These are phyloP conservation scores for Chlamydomonas schloesseri DNA, from an alignment of 139 green algal species.

Conservation along the genomic window DNA sequence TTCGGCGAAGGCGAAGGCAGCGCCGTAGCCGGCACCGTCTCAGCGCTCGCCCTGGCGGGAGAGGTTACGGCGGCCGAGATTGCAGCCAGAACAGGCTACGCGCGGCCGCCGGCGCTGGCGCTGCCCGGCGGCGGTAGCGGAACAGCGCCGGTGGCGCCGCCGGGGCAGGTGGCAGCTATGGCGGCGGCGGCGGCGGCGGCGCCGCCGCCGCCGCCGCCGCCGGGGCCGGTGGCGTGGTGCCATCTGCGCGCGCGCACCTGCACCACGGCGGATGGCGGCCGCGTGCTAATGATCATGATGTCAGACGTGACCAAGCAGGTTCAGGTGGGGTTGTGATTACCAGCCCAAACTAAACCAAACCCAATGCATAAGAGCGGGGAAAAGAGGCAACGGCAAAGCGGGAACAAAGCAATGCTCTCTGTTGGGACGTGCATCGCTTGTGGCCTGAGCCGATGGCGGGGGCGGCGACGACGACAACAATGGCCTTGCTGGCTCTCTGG, in stretches of 20 bases:
- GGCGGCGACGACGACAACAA: no score
- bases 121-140: neutral
- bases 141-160: neutral
- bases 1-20: no score
- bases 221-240: constrained; percentile 5
- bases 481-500: no score
- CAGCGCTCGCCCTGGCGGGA: no score
- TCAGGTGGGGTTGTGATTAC: neutral
- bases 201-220: neutral
- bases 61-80: no score
- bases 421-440: no score
- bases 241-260: constrained; percentile 20
- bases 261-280: neutral
- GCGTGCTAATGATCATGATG: constrained; percentile 16
- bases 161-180: neutral
- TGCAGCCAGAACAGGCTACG: no score
- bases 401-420: no score
- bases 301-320: constrained; percentile 10
- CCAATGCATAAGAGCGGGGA: no score
- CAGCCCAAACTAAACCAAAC: neutral
- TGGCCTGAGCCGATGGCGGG: no score
- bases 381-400: no score
- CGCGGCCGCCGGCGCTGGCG: neutral
- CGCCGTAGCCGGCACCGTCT: no score
- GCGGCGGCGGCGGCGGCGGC: neutral